Percentiles rank a stretch among this genome's conserved stretches.
These are phyloP conservation scores for Xylaria sp. DNA, from an alignment of 495 filamentous ascomycete genomes.

Conservation along the genomic window DNA sequence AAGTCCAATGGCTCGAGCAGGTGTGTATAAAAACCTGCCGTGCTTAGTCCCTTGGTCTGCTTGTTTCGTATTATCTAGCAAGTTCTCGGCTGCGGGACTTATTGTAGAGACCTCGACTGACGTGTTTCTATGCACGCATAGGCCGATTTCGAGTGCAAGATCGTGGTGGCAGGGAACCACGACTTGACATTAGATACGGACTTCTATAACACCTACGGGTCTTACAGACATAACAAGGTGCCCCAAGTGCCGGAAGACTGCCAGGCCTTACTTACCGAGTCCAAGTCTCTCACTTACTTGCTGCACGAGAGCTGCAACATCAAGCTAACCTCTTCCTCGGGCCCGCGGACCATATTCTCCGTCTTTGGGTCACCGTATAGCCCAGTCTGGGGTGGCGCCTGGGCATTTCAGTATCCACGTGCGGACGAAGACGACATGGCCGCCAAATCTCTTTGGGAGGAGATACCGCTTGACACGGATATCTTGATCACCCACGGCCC, in stretches of 20 bases:
- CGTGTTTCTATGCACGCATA: too few relatives aligned
- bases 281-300: slow-evolving; percentile 68
- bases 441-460: slow-evolving; percentile 59
- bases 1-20: slow-evolving; percentile 78
- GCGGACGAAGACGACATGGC: slow-evolving; percentile 39
- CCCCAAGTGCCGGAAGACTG: slow-evolving; percentile 64
- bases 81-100: too few relatives aligned
- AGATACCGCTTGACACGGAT: slow-evolving; percentile 74
- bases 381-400: slow-evolving; percentile 62
- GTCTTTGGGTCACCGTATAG: slow-evolving; percentile 81
- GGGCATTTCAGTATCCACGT: slow-evolving; percentile 75
- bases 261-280: slow-evolving; percentile 60
- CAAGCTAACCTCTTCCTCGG: slow-evolving; percentile 60
- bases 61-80: too few relatives aligned
- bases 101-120: too few relatives aligned
- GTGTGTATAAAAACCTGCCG: too few relatives aligned
- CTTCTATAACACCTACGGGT: slow-evolving; percentile 66
- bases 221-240: slow-evolving; percentile 64
- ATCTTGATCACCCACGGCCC: slow-evolving; percentile 89
- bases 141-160: slow-evolving; percentile 81
- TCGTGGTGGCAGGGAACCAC: slow-evolving; percentile 87
- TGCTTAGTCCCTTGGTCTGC: too few relatives aligned
- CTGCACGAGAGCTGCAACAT: slow-evolving; percentile 67
- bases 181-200: slow-evolving; percentile 73
- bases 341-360: slow-evolving; percentile 71